Base-by-base conservation (phyloP, 495 filamentous ascomycete genomes). In the Trichoderma orchidacearum region DNA sequence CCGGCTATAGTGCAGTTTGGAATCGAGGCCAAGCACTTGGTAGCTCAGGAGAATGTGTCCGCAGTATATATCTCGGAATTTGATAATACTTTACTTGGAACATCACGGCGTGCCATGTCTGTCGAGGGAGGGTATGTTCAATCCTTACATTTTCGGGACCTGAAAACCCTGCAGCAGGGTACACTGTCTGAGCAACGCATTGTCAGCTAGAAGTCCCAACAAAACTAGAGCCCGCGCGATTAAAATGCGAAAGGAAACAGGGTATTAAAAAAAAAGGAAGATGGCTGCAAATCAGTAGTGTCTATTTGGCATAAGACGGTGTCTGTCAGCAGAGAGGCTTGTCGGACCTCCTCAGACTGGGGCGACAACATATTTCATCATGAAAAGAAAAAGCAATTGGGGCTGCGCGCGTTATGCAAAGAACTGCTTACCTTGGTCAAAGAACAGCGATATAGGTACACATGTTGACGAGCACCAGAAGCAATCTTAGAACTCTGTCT, bases 311-410 rank as follows among this genome's bases (percentile, higher is more conserved):
- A 79, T 75, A 87, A 90, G 53, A 55, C 53, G 85, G 81, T 85
- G 87, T 89, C 84, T 72, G 80, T 93, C 89, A 91, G 86, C 89
- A 94, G 56, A 71, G 18, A 55, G 73, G 68, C 75, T 72, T 64
- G 68, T 72, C 65, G 71, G 71, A 75, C 70, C 53, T 76, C 72
- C 85, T 92, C 80, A 82, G 88, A 90, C 90, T 88, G 88, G 88
- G 88, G 88, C 88, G 88, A 92, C 88, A 93, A 80, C 76, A 74
- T 70, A 55, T 75, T 76, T 93, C 88, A 92, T 93, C 88, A 89
- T 83, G 65, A 68, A 57, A n/a, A n/a, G n/a, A n/a, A n/a, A n/a
- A n/a, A 34, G 52, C 36, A 45, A 58, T 27, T 53, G 30, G 31
- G 31, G 53, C 53, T 21, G 51, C 28, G 51, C 30, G 51, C n/a